Conservation (phyloP, 495 filamentous ascomycete genomes). For the Geoglossum glabrum region DNA sequence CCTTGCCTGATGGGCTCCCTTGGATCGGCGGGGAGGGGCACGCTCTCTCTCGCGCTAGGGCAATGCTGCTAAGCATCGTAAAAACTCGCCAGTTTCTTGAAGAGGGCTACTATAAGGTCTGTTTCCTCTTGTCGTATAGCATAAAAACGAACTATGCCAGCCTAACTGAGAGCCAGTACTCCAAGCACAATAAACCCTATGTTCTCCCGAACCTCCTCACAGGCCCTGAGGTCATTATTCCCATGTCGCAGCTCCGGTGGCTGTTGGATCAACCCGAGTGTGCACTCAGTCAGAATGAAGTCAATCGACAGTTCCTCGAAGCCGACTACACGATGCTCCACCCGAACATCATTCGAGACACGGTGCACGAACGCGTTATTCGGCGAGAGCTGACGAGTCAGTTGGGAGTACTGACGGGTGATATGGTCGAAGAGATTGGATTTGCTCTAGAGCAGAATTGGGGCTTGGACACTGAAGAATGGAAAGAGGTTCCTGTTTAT, state of each 20-base stretch:
- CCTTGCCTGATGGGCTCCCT: neutral
- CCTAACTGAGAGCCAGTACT: conserved; percentile 14
- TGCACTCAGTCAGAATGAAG: conserved; percentile 17
- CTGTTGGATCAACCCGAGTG: conserved; percentile 26
- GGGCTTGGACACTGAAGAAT: conserved; percentile 12
- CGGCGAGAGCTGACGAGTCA: conserved; percentile 20
- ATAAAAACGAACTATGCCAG: too few species aligned
- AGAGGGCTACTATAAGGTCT: neutral
- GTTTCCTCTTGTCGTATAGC: too few species aligned
- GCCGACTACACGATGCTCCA: conserved; percentile 20
- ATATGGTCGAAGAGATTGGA: conserved; percentile 23
- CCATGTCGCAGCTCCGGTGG: conserved; percentile 20
- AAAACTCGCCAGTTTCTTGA: neutral
- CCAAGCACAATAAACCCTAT: conserved; percentile 18
- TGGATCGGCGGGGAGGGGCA: neutral
- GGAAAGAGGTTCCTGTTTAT: neutral
- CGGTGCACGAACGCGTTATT: conserved; percentile 19
- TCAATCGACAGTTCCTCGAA: conserved; percentile 19
- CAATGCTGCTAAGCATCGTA: neutral
- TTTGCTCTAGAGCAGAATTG: conserved; percentile 16
- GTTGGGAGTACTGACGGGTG: conserved; percentile 20
- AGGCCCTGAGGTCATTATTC: conserved; percentile 25
- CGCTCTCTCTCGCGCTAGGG: neutral
- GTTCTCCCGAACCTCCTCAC: conserved; percentile 22
- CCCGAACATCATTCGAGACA: conserved; percentile 15